phyloP scores from a whole-genome alignment of 306 rosid species.

The Castanea mollissima region DNA sequence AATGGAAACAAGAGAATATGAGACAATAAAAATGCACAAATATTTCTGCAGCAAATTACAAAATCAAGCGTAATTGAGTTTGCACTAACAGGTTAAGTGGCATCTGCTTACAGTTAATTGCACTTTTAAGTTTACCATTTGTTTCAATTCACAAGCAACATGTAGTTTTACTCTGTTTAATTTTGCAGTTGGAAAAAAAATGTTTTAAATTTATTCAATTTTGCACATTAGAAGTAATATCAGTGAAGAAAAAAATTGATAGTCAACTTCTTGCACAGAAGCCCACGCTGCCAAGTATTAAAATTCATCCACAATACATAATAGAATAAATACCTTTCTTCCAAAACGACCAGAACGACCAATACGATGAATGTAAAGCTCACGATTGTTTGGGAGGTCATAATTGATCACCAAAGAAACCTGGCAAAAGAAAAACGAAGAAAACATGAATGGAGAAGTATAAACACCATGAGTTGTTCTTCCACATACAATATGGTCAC shows the following conservation, averaged over 20 bases:
- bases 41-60: neutral
- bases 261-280: neutral
- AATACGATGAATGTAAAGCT: constrained; percentile 93
- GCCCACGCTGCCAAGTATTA: neutral
- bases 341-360: constrained; percentile 99
- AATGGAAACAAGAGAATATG: neutral
- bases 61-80: too few species aligned
- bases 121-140: neutral
- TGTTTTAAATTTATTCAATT: neutral
- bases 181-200: neutral
- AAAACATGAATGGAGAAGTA: neutral
- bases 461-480: neutral
- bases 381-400: constrained; percentile 98
- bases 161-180: too few species aligned
- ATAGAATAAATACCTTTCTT: constrained; percentile 65
- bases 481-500: neutral
- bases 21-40: neutral
- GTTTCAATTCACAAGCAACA: too few species aligned
- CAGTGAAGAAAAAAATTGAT: neutral
- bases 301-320: too few species aligned
- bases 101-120: neutral
- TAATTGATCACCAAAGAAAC: constrained; percentile 92
- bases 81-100: neutral
- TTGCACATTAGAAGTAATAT: neutral
- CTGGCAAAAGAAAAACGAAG: constrained; percentile 32